A percentile compares a stretch with the other conserved stretches of the same genome.
Conservation (phyloP, 2,329 filamentous ascomycete species). For the Sphaerostilbella broomeana region DNA sequence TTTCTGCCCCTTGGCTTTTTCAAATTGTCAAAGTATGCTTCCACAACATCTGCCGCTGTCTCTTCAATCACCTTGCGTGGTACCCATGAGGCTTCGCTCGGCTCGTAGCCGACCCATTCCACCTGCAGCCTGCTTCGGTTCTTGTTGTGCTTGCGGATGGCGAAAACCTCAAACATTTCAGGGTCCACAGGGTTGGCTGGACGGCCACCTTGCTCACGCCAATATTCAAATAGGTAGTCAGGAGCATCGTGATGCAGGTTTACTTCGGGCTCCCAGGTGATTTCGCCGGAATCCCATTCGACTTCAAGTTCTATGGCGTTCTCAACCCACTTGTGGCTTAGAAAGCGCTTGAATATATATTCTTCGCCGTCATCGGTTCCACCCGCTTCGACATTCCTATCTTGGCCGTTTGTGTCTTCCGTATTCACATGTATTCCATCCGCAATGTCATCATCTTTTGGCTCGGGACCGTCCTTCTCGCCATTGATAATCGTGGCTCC, state of each 20-base stretch:
- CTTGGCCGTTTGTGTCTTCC: background rate
- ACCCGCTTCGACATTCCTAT: background rate
- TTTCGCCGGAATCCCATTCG: conserved; percentile 24
- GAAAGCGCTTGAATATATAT: conserved; percentile 20
- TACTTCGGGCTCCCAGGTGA: conserved; percentile 30
- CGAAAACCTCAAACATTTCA: conserved; percentile 27
- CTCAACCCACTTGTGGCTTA: conserved; percentile 24
- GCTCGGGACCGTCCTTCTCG: background rate
- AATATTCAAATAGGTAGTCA: conserved; percentile 27
- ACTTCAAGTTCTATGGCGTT: conserved; percentile 26
- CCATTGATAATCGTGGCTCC: background rate
- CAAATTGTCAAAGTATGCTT: conserved; percentile 22
- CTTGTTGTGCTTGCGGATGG: conserved; percentile 26
- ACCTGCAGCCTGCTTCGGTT: conserved; percentile 25
- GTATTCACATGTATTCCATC: background rate
- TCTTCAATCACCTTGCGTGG: conserved; percentile 19
- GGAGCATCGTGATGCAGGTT: conserved; percentile 28
- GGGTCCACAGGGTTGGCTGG: conserved; percentile 26
- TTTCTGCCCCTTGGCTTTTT: background rate
- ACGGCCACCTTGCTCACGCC: conserved; percentile 25
- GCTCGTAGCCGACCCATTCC: conserved; percentile 31
- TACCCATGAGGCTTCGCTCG: conserved; percentile 27
- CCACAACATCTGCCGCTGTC: conserved; percentile 22
- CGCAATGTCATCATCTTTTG: background rate
- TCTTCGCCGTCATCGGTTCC: conserved; percentile 7